phyloP scores from a whole-genome alignment of 495 filamentous ascomycete species.

The Xylaria flabelliformis region DNA sequence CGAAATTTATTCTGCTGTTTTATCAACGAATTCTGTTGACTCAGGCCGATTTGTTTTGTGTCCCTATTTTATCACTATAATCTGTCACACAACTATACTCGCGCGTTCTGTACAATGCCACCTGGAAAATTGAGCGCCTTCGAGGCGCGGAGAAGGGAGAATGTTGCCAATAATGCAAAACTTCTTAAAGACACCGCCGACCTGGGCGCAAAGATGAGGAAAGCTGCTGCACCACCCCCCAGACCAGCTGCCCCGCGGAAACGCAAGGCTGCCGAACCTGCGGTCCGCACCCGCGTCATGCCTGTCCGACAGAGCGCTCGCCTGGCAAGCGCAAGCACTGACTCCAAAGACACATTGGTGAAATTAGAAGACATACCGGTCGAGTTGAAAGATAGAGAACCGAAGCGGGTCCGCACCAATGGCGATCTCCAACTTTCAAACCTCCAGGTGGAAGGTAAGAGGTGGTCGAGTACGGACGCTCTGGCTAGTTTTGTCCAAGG shows the following conservation, averaged over 20 bases:
- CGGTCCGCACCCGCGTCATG: slow-evolving; percentile 41
- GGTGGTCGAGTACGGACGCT: slow-evolving; percentile 51
- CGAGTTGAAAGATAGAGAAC: slow-evolving; percentile 49
- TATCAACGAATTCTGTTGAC: neutral
- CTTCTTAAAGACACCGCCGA: slow-evolving; percentile 51
- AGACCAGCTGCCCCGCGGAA: slow-evolving; percentile 35
- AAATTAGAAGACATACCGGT: slow-evolving; percentile 37
- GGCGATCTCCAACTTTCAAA: slow-evolving; percentile 75
- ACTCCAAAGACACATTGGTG: slow-evolving; percentile 28
- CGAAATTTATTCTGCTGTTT: neutral
- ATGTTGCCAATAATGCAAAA: slow-evolving; percentile 55
- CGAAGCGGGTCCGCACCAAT: slow-evolving; percentile 36
- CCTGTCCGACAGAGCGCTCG: slow-evolving; percentile 60
- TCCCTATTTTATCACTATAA: neutral
- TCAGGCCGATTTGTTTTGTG: neutral
- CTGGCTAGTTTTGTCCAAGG: slow-evolving; percentile 60
- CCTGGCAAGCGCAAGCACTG: slow-evolving; percentile 54
- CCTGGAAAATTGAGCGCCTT: slow-evolving; percentile 52
- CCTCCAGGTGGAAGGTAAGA: slow-evolving; percentile 79
- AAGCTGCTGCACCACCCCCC: slow-evolving; percentile 37
- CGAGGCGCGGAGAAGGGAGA: slow-evolving; percentile 53
- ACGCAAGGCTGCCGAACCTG: slow-evolving; percentile 37
- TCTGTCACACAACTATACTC: no score
- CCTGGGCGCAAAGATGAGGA: slow-evolving; percentile 47
- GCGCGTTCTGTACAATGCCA: slow-evolving; percentile 27